Evolutionary conservation across 73 alveolate species (phyloP).

Genomic region (Tetrahymena borealis): DNA sequence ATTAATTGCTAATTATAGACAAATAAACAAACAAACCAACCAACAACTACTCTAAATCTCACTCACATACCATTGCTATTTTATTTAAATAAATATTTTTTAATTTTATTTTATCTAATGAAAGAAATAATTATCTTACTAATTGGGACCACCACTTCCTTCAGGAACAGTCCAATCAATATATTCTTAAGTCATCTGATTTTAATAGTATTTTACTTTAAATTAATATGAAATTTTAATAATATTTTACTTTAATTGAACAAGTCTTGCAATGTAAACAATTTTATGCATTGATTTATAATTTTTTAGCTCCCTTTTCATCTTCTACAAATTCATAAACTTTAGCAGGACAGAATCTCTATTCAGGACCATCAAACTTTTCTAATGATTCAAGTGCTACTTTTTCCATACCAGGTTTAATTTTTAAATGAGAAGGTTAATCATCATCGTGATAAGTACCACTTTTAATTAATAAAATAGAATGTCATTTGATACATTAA

Average conservation of each 20-base stretch:
- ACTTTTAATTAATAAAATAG: neutral
- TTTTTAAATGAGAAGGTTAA: conserved; percentile 87
- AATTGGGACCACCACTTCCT: conserved; percentile 96
- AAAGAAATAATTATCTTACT: conserved; percentile 20
- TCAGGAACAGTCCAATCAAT: conserved; percentile 94
- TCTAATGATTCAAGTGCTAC: conserved; percentile 33
- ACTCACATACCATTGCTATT: neutral
- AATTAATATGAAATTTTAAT: neutral
- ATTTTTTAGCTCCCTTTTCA: conserved; percentile 41
- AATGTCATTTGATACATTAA: neutral
- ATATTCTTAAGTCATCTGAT: conserved; percentile 55
- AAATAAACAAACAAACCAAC: too few relatives aligned
- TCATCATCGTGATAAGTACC: conserved; percentile 94
- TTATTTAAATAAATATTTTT: neutral
- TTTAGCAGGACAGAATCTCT: conserved; percentile 93
- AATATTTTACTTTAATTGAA: conserved; percentile 62
- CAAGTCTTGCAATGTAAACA: conserved; percentile 97
- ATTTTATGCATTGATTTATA: conserved; percentile 83
- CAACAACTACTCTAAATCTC: too few relatives aligned
- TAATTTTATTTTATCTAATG: neutral
- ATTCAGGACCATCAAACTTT: conserved; percentile 84
- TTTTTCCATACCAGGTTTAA: conserved; percentile 59
- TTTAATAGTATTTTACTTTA: neutral
- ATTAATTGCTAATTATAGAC: too few relatives aligned
- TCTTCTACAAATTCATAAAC: conserved; percentile 81